Percentiles rank a stretch among this genome's conserved stretches.
Evolutionary conservation across 192 early-diverging fungal species (phyloP).

Genomic region (Mortierella alpina): DNA sequence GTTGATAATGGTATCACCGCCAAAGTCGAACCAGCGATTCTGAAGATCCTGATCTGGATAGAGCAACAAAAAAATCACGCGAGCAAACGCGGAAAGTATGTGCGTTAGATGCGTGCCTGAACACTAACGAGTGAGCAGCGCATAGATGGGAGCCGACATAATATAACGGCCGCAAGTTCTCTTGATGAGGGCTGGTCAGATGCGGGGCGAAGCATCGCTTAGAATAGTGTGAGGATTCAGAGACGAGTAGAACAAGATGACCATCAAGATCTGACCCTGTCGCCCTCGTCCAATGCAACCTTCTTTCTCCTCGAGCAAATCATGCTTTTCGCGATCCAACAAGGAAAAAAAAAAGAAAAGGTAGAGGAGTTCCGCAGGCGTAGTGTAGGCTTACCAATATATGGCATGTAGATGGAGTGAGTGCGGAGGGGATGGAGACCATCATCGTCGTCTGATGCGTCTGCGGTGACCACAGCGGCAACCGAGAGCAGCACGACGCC

Average conservation of each 20-base stretch:
- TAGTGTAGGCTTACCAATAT: conserved; percentile 57
- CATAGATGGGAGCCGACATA: too few species aligned
- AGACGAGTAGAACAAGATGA: too few species aligned
- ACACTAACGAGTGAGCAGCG: too few species aligned
- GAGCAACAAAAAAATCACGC: too few species aligned
- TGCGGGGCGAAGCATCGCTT: too few species aligned
- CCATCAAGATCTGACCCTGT: too few species aligned
- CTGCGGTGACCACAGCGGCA: neutral
- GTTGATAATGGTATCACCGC: conserved; percentile 90
- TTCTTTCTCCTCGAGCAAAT: neutral
- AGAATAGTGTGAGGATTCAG: too few species aligned
- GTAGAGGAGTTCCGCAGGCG: neutral
- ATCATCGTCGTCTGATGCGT: conserved; percentile 19
- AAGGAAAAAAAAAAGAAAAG: neutral
- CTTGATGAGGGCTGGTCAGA: too few species aligned
- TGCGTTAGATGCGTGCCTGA: too few species aligned
- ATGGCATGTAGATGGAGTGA: conserved; percentile 67
- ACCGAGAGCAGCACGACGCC: conserved; percentile 18
- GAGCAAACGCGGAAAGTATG: too few species aligned
- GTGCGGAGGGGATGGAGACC: conserved; percentile 57
- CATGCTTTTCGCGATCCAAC: neutral
- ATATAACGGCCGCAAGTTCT: too few species aligned
- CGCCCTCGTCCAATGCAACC: too few species aligned
- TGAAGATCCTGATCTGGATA: conserved; percentile 76
- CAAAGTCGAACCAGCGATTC: conserved; percentile 95